Evolutionary conservation across 164 flowering plant genomes (phyloP).

Genomic region (Buxus sempervirens): DNA sequence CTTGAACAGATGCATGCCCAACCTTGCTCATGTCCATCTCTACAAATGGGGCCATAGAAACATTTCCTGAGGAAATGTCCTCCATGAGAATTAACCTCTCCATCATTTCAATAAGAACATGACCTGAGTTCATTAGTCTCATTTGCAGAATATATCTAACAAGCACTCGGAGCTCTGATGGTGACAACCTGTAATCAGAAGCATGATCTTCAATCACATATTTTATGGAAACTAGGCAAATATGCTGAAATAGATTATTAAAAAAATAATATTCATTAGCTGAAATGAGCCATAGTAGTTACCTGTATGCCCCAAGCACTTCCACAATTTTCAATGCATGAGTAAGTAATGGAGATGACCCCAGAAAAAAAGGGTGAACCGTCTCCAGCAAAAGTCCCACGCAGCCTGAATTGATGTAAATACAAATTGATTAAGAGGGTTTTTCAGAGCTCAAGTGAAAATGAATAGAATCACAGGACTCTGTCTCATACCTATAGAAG

Average conservation of each 20-base stretch:
- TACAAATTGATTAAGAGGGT: slow-evolving; percentile 9
- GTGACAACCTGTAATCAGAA: slow-evolving; percentile 65
- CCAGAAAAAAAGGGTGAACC: slow-evolving; percentile 73
- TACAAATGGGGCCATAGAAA: slow-evolving; percentile 87
- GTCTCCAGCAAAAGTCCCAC: slow-evolving; percentile 89
- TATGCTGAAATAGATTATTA: slow-evolving; percentile 1
- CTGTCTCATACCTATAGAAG: slow-evolving; percentile 75
- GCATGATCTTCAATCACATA: slow-evolving; percentile 8
- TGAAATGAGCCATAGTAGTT: slow-evolving; percentile 4
- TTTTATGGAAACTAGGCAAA: slow-evolving; percentile 2
- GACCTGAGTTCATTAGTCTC: slow-evolving; percentile 69
- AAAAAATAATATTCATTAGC: neutral
- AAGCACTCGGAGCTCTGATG: slow-evolving; percentile 78
- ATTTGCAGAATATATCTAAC: slow-evolving; percentile 76
- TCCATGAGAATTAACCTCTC: slow-evolving; percentile 72
- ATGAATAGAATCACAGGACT: neutral
- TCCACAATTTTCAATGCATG: slow-evolving; percentile 85
- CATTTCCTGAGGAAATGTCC: slow-evolving; percentile 66
- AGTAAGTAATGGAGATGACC: slow-evolving; percentile 76
- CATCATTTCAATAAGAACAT: slow-evolving; percentile 81
- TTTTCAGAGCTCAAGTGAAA: slow-evolving; percentile 6
- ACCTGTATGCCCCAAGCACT: slow-evolving; percentile 97
- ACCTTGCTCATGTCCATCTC: slow-evolving; percentile 93
- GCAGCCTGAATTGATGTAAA: slow-evolving; percentile 56
- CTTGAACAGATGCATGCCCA: slow-evolving; percentile 94